Conservation (phyloP, 2,329 filamentous ascomycete genomes). For the Trichoderma breve region DNA sequence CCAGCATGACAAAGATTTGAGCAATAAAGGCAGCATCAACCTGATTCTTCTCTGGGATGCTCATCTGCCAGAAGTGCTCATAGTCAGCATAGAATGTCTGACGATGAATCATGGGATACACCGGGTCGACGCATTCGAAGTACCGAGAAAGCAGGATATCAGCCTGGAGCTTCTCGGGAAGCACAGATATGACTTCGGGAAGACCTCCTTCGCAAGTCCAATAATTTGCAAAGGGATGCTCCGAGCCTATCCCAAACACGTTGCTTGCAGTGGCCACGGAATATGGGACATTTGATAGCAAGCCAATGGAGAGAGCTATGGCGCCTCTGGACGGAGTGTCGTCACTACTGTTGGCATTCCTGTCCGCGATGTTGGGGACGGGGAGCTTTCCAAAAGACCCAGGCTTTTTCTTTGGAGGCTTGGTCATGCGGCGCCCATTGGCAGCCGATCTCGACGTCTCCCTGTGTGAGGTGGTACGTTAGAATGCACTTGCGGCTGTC, state of each 20-base stretch:
- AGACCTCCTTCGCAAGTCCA: slow-evolving; percentile 78
- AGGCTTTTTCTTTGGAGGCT: slow-evolving; percentile 54
- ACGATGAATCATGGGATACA: slow-evolving; percentile 77
- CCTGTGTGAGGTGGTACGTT: slow-evolving; percentile 35
- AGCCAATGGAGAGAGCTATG: slow-evolving; percentile 55
- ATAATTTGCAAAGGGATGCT: slow-evolving; percentile 80
- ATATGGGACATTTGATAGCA: slow-evolving; percentile 72
- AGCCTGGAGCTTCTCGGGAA: slow-evolving; percentile 73
- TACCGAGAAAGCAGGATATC: slow-evolving; percentile 65
- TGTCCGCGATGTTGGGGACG: slow-evolving; percentile 57
- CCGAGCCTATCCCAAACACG: slow-evolving; percentile 76
- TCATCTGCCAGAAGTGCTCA: slow-evolving; percentile 70
- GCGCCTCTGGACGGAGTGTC: slow-evolving; percentile 48
- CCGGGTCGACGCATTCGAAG: slow-evolving; percentile 71
- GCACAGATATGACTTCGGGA: slow-evolving; percentile 69
- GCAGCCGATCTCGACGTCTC: slow-evolving; percentile 55
- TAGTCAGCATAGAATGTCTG: slow-evolving; percentile 76
- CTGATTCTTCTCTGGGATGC: slow-evolving; percentile 53
- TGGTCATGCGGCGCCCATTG: slow-evolving; percentile 56
- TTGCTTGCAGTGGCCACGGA: slow-evolving; percentile 69
- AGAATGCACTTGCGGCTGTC: slow-evolving; percentile 1
- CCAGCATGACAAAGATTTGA: slow-evolving; percentile 73
- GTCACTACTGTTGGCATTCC: slow-evolving; percentile 47
- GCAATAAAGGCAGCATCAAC: slow-evolving; percentile 69
- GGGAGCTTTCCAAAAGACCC: slow-evolving; percentile 38